phyloP scores from a whole-genome alignment of 176 grass and related monocot genomes.

The Avena eriantha region DNA sequence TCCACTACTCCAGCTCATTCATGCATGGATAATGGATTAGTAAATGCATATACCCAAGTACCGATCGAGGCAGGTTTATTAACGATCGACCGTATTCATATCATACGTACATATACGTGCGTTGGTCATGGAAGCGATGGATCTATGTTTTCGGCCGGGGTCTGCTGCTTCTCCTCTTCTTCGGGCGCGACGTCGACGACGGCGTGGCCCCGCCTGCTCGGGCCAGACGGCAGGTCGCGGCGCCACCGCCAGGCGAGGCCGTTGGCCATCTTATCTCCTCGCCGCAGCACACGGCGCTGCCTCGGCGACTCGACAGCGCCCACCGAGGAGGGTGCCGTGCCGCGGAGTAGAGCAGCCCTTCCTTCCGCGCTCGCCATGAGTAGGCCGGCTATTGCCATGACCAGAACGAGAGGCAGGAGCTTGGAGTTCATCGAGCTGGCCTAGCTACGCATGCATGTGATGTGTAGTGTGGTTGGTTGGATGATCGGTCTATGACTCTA shows the following conservation, averaged over 20 bases:
- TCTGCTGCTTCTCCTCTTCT: not conserved
- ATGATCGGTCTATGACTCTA: not conserved
- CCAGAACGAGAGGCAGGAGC: slow-evolving; percentile 11
- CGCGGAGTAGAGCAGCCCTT: not conserved
- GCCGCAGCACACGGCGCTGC: slow-evolving; percentile 10
- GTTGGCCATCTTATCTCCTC: not conserved
- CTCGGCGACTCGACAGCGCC: not conserved
- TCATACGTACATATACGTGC: not conserved
- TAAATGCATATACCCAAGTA: not conserved
- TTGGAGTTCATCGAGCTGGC: slow-evolving; percentile 18
- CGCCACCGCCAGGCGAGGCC: not conserved
- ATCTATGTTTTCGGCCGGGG: no score
- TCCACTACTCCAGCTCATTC: not conserved
- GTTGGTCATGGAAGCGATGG: slow-evolving; percentile 7
- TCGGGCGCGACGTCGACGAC: not conserved
- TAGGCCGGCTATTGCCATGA: not conserved
- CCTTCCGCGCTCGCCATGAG: not conserved
- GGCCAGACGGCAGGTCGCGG: slow-evolving; percentile 34
- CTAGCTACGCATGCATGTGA: not conserved
- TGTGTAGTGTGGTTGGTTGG: not conserved
- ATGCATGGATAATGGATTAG: not conserved
- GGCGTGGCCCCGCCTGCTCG: slow-evolving; percentile 39
- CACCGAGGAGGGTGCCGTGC: not conserved
- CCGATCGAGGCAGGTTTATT: not conserved
- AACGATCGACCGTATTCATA: not conserved